phyloP scores from a whole-genome alignment of 2,329 filamentous ascomycete species.

The Aspergillus sp. region DNA sequence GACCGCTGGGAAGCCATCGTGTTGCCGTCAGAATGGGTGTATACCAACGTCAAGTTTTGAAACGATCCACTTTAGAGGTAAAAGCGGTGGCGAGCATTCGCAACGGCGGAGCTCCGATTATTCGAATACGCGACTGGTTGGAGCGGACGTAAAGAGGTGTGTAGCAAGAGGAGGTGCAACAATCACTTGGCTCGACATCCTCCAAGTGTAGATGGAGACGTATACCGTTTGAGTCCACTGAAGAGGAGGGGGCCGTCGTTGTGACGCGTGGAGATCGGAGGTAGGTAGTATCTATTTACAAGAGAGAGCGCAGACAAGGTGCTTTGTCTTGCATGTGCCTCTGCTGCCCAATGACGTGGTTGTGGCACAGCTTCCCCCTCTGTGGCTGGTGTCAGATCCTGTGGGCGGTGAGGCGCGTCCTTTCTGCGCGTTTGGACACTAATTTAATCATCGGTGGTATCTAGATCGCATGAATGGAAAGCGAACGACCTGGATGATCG shows the following conservation, averaged over 20 bases:
- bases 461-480: not conserved
- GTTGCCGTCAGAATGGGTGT: slow-evolving; percentile 9
- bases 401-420: slow-evolving; percentile 21
- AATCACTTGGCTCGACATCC: not conserved
- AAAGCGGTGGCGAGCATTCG: slow-evolving; percentile 13
- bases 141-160: not conserved
- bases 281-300: no score
- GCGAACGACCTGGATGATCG: not conserved
- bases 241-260: not conserved
- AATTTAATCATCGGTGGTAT: not conserved
- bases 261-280: not conserved
- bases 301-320: not conserved
- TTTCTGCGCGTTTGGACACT: not conserved
- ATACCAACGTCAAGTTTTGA: not conserved
- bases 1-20: slow-evolving; percentile 38
- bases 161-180: not conserved
- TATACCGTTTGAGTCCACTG: not conserved
- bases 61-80: slow-evolving; percentile 11
- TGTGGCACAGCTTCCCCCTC: slow-evolving; percentile 19
- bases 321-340: not conserved
- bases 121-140: slow-evolving; percentile 7
- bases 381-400: slow-evolving; percentile 15
- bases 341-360: slow-evolving; percentile 34
- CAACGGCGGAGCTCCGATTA: slow-evolving; percentile 15
- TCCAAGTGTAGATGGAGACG: not conserved